These are phyloP conservation scores for Cephalotrichum gorgonifer DNA, from an alignment of 2,329 filamentous ascomycete genomes.

Conservation along the genomic window DNA sequence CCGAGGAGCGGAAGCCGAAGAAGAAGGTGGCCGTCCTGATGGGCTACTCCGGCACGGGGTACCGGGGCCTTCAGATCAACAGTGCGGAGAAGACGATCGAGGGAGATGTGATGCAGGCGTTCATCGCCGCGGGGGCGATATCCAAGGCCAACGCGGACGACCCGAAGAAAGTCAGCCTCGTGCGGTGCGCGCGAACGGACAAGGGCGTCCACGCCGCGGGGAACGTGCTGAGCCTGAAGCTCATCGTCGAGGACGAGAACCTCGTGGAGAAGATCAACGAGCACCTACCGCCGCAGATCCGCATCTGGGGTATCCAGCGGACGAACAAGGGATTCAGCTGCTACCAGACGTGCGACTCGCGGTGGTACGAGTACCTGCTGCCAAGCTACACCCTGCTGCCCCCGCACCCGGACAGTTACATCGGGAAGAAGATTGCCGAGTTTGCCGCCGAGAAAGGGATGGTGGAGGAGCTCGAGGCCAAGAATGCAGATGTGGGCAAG, in stretches of 20 bases:
- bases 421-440: constrained; percentile 76
- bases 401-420: constrained; percentile 76
- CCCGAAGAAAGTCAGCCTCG: constrained; percentile 89
- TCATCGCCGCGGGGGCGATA: constrained; percentile 84
- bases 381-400: constrained; percentile 88
- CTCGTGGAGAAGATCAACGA: constrained; percentile 88
- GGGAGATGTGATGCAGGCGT: constrained; percentile 85
- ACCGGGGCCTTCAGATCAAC: constrained; percentile 93
- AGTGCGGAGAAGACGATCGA: constrained; percentile 84
- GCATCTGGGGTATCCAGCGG: constrained; percentile 86
- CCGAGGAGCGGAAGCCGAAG: constrained; percentile 81
- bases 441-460: constrained; percentile 64
- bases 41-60: constrained; percentile 91
- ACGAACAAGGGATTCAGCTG: constrained; percentile 89
- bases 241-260: constrained; percentile 86
- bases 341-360: constrained; percentile 88
- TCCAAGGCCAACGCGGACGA: constrained; percentile 96
- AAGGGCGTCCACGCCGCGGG: constrained; percentile 96
- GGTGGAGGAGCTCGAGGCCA: constrained; percentile 54
- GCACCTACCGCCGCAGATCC: constrained; percentile 75
- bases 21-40: constrained; percentile 93
- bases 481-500: constrained; percentile 65
- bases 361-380: constrained; percentile 96
- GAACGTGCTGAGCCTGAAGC: constrained; percentile 88
- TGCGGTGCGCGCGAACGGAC: constrained; percentile 90